Conservation (phyloP, 148 eudicot species). For the Persicaria maculosa region DNA sequence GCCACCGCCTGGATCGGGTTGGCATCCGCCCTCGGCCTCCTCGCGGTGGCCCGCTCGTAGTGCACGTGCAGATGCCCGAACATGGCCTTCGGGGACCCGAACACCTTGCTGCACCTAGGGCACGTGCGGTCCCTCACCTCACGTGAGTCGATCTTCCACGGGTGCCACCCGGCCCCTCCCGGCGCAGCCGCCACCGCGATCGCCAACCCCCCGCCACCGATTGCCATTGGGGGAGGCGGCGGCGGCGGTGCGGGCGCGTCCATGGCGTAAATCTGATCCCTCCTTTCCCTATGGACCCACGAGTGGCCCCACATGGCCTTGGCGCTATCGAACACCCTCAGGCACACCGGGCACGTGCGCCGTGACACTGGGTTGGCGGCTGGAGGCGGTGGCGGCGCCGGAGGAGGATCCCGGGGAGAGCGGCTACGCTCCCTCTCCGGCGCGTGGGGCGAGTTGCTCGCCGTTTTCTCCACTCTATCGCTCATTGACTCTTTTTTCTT, state of each 20-base stretch:
- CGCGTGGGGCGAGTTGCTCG: neutral
- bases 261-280: neutral
- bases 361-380: neutral
- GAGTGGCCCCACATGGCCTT: slow-evolving; percentile 14
- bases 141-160: slow-evolving; percentile 7
- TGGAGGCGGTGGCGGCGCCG: neutral
- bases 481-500: too few species aligned
- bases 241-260: neutral
- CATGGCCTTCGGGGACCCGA: slow-evolving; percentile 7
- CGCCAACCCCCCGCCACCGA: neutral
- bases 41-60: neutral
- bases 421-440: neutral
- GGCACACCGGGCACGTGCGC: slow-evolving; percentile 2
- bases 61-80: slow-evolving; percentile 9
- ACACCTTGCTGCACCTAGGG: slow-evolving; percentile 7
- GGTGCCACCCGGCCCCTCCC: neutral
- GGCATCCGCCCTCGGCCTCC: too few species aligned
- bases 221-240: neutral
- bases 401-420: neutral
- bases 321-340: neutral
- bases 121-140: slow-evolving; percentile 2
- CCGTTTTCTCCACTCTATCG: neutral
- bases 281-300: slow-evolving; percentile 4
- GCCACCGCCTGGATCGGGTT: too few species aligned
- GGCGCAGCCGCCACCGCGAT: neutral